A percentile compares a stretch with the other conserved stretches of the same genome.
phyloP scores from a whole-genome alignment of 208 protist genomes.

The Trypanosoma lewisi region DNA sequence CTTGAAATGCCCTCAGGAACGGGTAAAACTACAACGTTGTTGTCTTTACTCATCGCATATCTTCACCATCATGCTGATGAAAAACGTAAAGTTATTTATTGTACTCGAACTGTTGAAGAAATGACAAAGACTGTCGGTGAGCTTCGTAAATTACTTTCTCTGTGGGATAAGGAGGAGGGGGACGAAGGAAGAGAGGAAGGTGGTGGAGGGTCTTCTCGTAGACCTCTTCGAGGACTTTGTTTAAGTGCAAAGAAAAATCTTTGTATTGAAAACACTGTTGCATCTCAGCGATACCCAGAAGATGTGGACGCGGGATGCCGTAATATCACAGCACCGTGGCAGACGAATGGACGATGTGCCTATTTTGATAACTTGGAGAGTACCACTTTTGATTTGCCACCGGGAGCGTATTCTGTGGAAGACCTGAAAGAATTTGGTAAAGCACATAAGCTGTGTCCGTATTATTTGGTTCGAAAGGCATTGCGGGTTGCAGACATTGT shows the following conservation, averaged over 20 bases:
- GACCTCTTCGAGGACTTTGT: slow-evolving; percentile 76
- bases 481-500: slow-evolving; percentile 96
- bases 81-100: slow-evolving; percentile 98
- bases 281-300: slow-evolving; percentile 51
- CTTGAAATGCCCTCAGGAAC: slow-evolving; percentile 99
- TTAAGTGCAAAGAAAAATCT: slow-evolving; percentile 94
- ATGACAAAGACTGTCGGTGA: slow-evolving; percentile 98
- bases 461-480: slow-evolving; percentile 87
- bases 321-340: slow-evolving; percentile 94
- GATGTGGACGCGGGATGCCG: slow-evolving; percentile 95
- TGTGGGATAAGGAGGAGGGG: slow-evolving; percentile 65
- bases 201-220: no score
- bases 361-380: slow-evolving; percentile 84
- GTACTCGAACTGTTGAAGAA: slow-evolving; percentile 98
- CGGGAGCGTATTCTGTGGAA: slow-evolving; percentile 96
- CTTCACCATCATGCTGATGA: slow-evolving; percentile 90
- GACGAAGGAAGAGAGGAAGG: no score
- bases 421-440: slow-evolving; percentile 94
- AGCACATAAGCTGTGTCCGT: slow-evolving; percentile 93
- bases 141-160: slow-evolving; percentile 83
- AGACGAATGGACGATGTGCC: slow-evolving; percentile 52
- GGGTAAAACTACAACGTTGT: slow-evolving; percentile 98
- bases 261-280: slow-evolving; percentile 93
- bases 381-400: slow-evolving; percentile 63
- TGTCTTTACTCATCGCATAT: slow-evolving; percentile 96